Evolutionary conservation across 352 stramenopile genomes (phyloP).

Genomic region (Phytophthora cajani): DNA sequence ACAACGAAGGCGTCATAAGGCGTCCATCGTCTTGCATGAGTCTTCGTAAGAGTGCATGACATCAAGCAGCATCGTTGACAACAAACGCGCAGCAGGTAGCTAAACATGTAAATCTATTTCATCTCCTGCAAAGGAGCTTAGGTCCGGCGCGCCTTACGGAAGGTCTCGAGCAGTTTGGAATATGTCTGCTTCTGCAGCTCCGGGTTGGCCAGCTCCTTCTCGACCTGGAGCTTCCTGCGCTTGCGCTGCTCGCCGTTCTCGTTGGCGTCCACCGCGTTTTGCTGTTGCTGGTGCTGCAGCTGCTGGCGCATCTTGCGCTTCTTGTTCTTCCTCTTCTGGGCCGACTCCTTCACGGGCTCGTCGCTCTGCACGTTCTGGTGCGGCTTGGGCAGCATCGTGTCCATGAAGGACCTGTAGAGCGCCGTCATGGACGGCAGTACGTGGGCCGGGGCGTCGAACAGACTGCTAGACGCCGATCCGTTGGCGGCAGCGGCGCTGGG

Average conservation of each 20-base stretch:
- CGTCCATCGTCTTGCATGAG: background rate
- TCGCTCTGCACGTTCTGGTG: conserved; percentile 31
- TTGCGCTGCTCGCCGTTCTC: conserved; percentile 55
- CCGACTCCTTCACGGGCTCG: conserved; percentile 17
- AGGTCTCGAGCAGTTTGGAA: conserved; percentile 71
- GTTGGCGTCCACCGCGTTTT: conserved; percentile 19
- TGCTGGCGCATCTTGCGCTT: conserved; percentile 52
- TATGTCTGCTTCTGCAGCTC: conserved; percentile 72
- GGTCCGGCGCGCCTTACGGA: conserved; percentile 45
- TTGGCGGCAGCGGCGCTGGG: conserved; percentile 29
- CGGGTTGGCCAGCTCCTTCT: conserved; percentile 70
- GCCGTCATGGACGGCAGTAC: conserved; percentile 85
- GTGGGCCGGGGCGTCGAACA: conserved; percentile 85
- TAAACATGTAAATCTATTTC: conserved; percentile 51
- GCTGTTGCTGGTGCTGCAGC: conserved; percentile 44
- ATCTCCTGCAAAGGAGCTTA: conserved; percentile 19
- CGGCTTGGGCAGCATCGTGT: conserved; percentile 84
- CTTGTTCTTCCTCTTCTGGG: conserved; percentile 67
- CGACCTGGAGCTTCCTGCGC: conserved; percentile 67
- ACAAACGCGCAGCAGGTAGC: background rate
- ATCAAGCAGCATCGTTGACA: too few species aligned
- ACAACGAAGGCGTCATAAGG: conserved; percentile 7
- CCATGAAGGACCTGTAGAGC: conserved; percentile 88
- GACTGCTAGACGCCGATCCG: conserved; percentile 30
- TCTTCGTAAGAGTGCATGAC: too few species aligned